These are phyloP conservation scores for Porphyrellus cyaneotinctus DNA, from an alignment of 768 basidiomycete species.

Conservation along the genomic window DNA sequence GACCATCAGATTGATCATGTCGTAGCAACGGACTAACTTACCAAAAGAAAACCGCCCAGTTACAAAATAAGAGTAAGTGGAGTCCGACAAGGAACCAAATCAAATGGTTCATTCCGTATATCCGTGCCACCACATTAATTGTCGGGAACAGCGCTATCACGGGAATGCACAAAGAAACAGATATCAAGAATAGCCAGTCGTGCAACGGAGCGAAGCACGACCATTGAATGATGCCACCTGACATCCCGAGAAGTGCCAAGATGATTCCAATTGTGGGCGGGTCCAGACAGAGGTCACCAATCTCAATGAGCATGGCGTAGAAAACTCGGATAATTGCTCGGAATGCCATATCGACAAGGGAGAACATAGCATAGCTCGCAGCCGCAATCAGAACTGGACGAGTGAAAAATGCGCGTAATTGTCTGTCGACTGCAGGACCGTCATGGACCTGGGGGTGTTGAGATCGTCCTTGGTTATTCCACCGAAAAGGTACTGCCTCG, in stretches of 20 bases:
- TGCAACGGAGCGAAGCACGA: conserved; percentile 58
- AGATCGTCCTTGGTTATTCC: background rate
- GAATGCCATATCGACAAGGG: conserved; percentile 61
- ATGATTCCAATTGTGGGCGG: conserved; percentile 31
- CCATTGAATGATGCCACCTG: conserved; percentile 47
- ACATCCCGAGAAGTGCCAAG: conserved; percentile 24
- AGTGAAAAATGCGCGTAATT: conserved; percentile 43
- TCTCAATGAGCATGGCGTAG: conserved; percentile 27
- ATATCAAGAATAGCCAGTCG: conserved; percentile 47
- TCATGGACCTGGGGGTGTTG: background rate
- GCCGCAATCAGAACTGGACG: conserved; percentile 53
- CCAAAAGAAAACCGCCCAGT: conserved; percentile 51
- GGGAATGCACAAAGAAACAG: conserved; percentile 47
- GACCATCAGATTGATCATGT: background rate
- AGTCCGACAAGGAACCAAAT: conserved; percentile 51
- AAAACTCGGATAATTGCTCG: conserved; percentile 41
- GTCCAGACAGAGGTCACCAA: conserved; percentile 28
- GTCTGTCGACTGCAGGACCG: conserved; percentile 7
- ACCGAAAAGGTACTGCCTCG: conserved; percentile 17
- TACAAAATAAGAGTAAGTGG: conserved; percentile 45
- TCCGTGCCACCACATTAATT: conserved; percentile 36
- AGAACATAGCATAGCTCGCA: conserved; percentile 56
- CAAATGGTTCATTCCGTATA: conserved; percentile 34
- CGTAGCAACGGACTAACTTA: conserved; percentile 27
- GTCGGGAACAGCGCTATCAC: conserved; percentile 41